phyloP scores from a whole-genome alignment of 768 basidiomycete species.

The Mycena capillaripes region DNA sequence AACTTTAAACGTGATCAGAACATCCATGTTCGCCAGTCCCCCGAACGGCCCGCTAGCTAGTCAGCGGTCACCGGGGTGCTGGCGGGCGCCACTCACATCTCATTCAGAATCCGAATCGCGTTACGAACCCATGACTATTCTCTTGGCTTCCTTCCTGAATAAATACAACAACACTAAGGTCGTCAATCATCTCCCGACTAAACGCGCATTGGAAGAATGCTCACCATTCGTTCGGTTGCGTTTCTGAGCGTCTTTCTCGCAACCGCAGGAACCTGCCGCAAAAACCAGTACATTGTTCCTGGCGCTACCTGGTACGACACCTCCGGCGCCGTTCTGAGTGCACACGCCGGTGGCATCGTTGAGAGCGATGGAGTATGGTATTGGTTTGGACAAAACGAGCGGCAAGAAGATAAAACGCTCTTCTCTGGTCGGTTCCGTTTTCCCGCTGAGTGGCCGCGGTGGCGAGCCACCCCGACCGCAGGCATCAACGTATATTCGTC shows the following conservation, averaged over 20 bases:
- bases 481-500: slow-evolving; percentile 46
- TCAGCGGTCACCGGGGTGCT: too few species aligned
- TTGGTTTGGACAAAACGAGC: slow-evolving; percentile 47
- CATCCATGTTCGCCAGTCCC: too few species aligned
- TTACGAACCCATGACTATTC: slow-evolving; percentile 3
- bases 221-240: neutral
- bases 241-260: neutral
- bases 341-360: slow-evolving; percentile 45
- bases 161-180: neutral
- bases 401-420: slow-evolving; percentile 38
- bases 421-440: slow-evolving; percentile 37
- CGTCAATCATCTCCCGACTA: too few species aligned
- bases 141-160: neutral
- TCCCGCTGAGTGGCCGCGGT: neutral
- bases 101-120: neutral
- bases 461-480: neutral
- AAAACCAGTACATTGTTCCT: slow-evolving; percentile 45
- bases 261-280: slow-evolving; percentile 17
- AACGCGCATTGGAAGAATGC: neutral
- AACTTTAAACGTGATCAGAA: too few species aligned
- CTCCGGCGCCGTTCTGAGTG: slow-evolving; percentile 42
- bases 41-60: too few species aligned
- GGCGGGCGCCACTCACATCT: neutral
- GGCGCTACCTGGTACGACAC: slow-evolving; percentile 48
- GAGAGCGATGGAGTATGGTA: slow-evolving; percentile 44